Conservation (phyloP, 2,329 filamentous ascomycete species). For the Phoma herbarum region DNA sequence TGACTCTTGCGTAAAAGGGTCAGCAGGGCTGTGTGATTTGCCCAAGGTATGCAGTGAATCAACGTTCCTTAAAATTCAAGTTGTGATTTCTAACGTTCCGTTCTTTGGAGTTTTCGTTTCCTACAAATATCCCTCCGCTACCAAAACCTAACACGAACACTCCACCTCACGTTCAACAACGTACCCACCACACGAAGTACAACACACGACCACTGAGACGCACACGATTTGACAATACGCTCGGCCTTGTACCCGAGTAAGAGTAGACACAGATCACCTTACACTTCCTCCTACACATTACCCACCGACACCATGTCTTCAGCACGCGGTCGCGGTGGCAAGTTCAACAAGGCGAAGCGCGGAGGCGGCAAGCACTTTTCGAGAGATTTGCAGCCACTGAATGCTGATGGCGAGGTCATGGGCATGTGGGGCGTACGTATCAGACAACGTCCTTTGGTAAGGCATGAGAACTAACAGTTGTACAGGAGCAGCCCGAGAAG, state of each 20-base stretch:
- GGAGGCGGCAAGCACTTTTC: conserved; percentile 98
- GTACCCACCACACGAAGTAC: conserved; percentile 3
- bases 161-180: conserved; percentile 17
- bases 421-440: conserved; percentile 81
- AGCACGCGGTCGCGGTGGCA: conserved; percentile 81
- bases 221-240: neutral
- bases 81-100: conserved; percentile 19
- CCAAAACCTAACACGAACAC: conserved; percentile 17
- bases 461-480: conserved; percentile 28
- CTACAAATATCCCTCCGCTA: conserved; percentile 8
- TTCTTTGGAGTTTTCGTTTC: conserved; percentile 21
- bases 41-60: neutral
- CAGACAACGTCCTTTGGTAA: neutral
- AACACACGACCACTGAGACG: conserved; percentile 11
- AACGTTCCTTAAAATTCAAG: neutral
- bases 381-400: conserved; percentile 85
- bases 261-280: conserved; percentile 3
- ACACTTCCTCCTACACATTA: conserved; percentile 11
- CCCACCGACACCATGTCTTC: conserved; percentile 59
- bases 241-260: conserved; percentile 2
- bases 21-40: conserved; percentile 5
- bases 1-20: conserved; percentile 13
- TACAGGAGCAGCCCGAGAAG: conserved; percentile 54
- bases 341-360: conserved; percentile 92
- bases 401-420: conserved; percentile 86